A percentile compares a stretch with the other conserved stretches of the same genome.
Conservation (phyloP, 805 yeast species). For the Limtongia smithiae region DNA sequence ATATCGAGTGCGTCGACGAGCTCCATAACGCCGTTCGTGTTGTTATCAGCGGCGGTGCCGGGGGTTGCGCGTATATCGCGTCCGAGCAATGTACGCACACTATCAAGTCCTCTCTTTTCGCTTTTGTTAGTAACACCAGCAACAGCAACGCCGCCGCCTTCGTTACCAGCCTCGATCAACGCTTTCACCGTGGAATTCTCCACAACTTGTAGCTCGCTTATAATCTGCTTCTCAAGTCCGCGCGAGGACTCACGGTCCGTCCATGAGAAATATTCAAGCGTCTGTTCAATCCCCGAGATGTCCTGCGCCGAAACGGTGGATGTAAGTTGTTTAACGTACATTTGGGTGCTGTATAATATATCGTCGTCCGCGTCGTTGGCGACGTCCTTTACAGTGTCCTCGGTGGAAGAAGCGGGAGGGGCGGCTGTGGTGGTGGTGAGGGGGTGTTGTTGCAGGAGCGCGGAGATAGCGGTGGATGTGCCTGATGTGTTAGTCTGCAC, state of each 20-base stretch:
- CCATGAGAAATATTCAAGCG: constrained; percentile 79
- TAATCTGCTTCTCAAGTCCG: constrained; percentile 54
- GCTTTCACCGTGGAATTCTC: constrained; percentile 61
- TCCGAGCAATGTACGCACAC: no score
- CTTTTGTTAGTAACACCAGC: no score
- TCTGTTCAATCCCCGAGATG: constrained; percentile 50
- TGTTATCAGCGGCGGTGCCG: no score
- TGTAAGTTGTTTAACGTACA: constrained; percentile 12
- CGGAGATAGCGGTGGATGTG: no score
- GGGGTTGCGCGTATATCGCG: no score
- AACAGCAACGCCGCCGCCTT: neutral
- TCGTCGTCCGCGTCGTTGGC: neutral
- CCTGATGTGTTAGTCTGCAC: neutral
- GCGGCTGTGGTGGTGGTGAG: no score
- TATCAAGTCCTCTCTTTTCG: no score
- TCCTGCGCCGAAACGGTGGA: constrained; percentile 19
- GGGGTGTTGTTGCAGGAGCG: no score
- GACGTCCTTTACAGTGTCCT: neutral
- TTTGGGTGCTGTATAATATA: neutral
- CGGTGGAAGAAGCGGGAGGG: no score
- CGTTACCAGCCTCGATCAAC: constrained; percentile 46
- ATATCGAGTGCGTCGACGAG: constrained; percentile 44
- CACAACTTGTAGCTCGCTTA: constrained; percentile 54
- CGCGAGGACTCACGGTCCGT: constrained; percentile 60
- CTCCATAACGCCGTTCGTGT: constrained; percentile 37